phyloP scores from a whole-genome alignment of 2,329 filamentous ascomycete species.

The Alternaria gansuensis region DNA sequence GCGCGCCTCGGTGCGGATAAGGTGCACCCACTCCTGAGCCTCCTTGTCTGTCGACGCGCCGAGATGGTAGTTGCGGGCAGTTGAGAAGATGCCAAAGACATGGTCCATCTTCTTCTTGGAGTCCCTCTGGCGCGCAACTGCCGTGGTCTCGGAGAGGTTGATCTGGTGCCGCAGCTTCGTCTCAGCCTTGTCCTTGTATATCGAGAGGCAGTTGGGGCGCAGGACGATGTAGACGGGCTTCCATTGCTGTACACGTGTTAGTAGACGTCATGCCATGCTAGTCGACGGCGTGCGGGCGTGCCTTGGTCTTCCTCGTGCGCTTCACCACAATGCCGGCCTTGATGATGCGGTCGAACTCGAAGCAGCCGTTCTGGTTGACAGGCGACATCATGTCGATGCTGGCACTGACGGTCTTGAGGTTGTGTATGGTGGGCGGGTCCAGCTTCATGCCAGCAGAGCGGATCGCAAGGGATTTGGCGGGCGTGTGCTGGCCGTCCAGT shows the following conservation, averaged over 20 bases:
- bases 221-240: constrained; percentile 89
- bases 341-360: constrained; percentile 92
- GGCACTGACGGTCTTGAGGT: constrained; percentile 32
- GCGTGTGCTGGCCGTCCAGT: constrained; percentile 38
- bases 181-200: constrained; percentile 93
- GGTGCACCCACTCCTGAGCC: constrained; percentile 83
- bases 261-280: constrained; percentile 4
- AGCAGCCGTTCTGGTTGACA: constrained; percentile 93
- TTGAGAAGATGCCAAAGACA: constrained; percentile 91
- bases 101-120: constrained; percentile 86
- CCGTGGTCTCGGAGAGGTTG: constrained; percentile 86
- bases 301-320: constrained; percentile 85
- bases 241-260: constrained; percentile 72
- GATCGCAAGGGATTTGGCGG: constrained; percentile 35
- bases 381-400: constrained; percentile 76
- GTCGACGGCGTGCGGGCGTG: neutral
- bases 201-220: constrained; percentile 85
- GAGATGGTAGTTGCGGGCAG: constrained; percentile 89
- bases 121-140: constrained; percentile 86
- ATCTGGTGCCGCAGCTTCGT: constrained; percentile 89
- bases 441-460: constrained; percentile 41
- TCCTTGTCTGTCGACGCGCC: constrained; percentile 78
- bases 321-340: constrained; percentile 88
- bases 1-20: constrained; percentile 79
- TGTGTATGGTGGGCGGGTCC: constrained; percentile 36